phyloP scores from a whole-genome alignment of 371 early-diverging fungal genomes.

The Rhizopus stolonifer region DNA sequence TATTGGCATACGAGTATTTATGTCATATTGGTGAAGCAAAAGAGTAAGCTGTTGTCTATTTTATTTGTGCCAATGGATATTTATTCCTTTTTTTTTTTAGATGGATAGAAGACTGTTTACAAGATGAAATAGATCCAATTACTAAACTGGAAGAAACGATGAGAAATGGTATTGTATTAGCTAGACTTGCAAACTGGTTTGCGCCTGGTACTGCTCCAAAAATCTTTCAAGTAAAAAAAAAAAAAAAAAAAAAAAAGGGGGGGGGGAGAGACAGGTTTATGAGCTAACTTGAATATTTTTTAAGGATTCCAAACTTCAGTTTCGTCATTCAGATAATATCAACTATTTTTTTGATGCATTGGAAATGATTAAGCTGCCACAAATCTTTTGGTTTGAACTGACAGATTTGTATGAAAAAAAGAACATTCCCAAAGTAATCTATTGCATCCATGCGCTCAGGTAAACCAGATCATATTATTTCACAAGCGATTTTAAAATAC shows the following conservation, averaged over 20 bases:
- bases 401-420: constrained; percentile 99
- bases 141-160: constrained; percentile 87
- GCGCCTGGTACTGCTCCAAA: constrained; percentile 80
- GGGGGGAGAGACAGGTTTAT: too few relatives aligned
- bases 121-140: constrained; percentile 79
- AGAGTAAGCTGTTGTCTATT: too few relatives aligned
- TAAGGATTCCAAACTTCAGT: constrained; percentile 85
- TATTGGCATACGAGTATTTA: constrained; percentile 98
- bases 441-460: constrained; percentile 98
- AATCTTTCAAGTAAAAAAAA: constrained; percentile 76
- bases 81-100: too few relatives aligned
- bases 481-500: background rate
- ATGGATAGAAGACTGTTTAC: constrained; percentile 94
- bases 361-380: constrained; percentile 80
- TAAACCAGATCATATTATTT: constrained; percentile 25
- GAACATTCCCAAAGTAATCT: constrained; percentile 99
- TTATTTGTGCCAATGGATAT: too few relatives aligned
- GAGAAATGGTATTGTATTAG: constrained; percentile 92
- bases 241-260: background rate
- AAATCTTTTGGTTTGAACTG: constrained; percentile 96
- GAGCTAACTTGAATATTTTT: background rate
- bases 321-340: constrained; percentile 98
- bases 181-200: constrained; percentile 88
- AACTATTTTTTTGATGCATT: constrained; percentile 91
- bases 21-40: constrained; percentile 99